Evolutionary conservation across 768 basidiomycete genomes (phyloP).

Genomic region (Royoungia palumana): DNA sequence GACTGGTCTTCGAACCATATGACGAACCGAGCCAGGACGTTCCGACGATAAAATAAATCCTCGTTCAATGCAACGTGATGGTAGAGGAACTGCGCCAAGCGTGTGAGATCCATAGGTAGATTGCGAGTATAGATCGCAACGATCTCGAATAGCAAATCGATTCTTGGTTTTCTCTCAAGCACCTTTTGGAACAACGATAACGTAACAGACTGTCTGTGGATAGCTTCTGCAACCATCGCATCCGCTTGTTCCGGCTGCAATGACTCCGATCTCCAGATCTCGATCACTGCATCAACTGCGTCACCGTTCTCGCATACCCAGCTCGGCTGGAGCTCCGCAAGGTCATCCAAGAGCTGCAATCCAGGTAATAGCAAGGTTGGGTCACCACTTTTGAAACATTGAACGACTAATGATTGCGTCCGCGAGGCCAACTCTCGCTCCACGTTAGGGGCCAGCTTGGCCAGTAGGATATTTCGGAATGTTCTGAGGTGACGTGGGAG

Average conservation of each 20-base stretch:
- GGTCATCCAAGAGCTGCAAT: conserved; percentile 72
- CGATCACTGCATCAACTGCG: conserved; percentile 68
- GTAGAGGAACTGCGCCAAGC: conserved; percentile 81
- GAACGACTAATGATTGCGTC: conserved; percentile 49
- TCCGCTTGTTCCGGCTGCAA: conserved; percentile 43
- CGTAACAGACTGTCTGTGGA: conserved; percentile 62
- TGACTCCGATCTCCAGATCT: conserved; percentile 63
- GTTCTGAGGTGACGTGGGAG: conserved; percentile 81
- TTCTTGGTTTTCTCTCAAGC: conserved; percentile 65
- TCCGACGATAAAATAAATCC: conserved; percentile 69
- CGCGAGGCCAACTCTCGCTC: conserved; percentile 64
- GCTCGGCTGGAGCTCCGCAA: conserved; percentile 57
- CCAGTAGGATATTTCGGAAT: conserved; percentile 76
- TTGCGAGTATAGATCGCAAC: conserved; percentile 77
- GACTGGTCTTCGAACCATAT: conserved; percentile 72
- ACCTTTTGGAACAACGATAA: conserved; percentile 75
- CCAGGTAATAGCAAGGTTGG: conserved; percentile 58
- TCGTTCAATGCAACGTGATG: conserved; percentile 74
- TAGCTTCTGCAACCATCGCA: conserved; percentile 45
- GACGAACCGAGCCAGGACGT: conserved; percentile 80
- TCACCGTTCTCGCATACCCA: conserved; percentile 72
- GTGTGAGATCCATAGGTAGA: conserved; percentile 77
- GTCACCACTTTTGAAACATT: conserved; percentile 51
- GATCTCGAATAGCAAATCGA: conserved; percentile 88
- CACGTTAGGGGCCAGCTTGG: conserved; percentile 72